Conservation (phyloP, 2,329 filamentous ascomycete genomes). For the Lasiodiplodia citricola region DNA sequence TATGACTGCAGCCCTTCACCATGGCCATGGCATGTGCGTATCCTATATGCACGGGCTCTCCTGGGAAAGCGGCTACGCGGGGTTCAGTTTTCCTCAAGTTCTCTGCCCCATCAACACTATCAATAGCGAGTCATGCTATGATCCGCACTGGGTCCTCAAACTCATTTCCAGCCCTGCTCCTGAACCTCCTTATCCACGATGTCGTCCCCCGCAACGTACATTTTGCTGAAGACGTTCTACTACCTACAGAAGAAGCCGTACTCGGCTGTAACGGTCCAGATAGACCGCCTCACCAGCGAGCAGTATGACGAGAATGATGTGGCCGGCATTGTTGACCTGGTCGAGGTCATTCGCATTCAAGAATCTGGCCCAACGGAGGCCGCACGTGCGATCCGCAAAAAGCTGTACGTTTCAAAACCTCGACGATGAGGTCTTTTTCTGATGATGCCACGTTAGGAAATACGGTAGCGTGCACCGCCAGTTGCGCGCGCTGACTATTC, state of each 20-base stretch:
- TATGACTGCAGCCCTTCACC: not conserved
- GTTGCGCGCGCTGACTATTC: conserved; percentile 81
- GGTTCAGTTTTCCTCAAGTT: not conserved
- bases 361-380: conserved; percentile 85
- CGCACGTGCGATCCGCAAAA: conserved; percentile 91
- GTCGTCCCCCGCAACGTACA: conserved; percentile 24
- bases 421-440: not conserved
- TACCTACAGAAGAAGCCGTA: conserved; percentile 74
- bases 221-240: conserved; percentile 23
- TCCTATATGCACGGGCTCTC: not conserved
- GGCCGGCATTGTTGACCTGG: conserved; percentile 88
- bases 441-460: conserved; percentile 62
- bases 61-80: not conserved
- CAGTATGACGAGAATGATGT: conserved; percentile 89
- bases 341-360: conserved; percentile 93
- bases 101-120: conserved; percentile 15
- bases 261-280: conserved; percentile 88
- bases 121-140: conserved; percentile 24
- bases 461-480: conserved; percentile 96
- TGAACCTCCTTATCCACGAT: conserved; percentile 23
- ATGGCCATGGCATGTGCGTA: not conserved
- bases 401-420: conserved; percentile 64
- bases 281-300: conserved; percentile 90
- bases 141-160: conserved; percentile 19
- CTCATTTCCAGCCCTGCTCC: conserved; percentile 23